These are phyloP conservation scores for Astrocystis sublimbata DNA, from an alignment of 495 filamentous ascomycete species.

Conservation along the genomic window DNA sequence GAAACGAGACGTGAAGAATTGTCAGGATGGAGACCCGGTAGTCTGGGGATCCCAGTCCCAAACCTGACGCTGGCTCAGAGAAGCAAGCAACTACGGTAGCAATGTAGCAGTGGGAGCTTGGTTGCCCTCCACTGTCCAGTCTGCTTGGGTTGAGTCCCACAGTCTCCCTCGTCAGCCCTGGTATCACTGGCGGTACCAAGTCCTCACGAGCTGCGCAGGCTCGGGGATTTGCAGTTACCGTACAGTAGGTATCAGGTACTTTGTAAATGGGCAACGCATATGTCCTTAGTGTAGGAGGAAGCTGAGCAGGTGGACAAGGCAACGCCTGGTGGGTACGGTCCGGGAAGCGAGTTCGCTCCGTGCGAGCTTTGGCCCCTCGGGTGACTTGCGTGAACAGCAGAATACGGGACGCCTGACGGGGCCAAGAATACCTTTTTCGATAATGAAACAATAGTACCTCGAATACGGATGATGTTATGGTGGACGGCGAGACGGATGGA, in stretches of 20 bases:
- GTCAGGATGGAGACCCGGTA: slow-evolving; percentile 16
- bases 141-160: neutral
- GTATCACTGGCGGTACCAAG: neutral
- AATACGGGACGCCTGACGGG: neutral
- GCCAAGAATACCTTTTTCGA: neutral
- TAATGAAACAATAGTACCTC: neutral
- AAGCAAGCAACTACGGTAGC: no score
- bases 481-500: neutral
- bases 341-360: neutral
- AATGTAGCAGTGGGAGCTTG: no score
- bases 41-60: slow-evolving; percentile 18
- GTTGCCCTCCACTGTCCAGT: neutral
- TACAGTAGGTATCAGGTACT: neutral
- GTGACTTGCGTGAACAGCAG: neutral
- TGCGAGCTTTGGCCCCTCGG: neutral
- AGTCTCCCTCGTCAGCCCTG: neutral
- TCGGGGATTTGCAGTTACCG: slow-evolving; percentile 6
- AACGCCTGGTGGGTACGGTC: slow-evolving; percentile 4
- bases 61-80: slow-evolving; percentile 7
- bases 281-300: no score
- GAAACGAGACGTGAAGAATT: slow-evolving; percentile 8
- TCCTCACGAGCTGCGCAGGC: slow-evolving; percentile 13
- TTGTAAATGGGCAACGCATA: neutral
- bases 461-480: neutral
- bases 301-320: slow-evolving; percentile 1